phyloP scores from a whole-genome alignment of 2,329 filamentous ascomycete genomes.

The Thielaviopsis punctulata region DNA sequence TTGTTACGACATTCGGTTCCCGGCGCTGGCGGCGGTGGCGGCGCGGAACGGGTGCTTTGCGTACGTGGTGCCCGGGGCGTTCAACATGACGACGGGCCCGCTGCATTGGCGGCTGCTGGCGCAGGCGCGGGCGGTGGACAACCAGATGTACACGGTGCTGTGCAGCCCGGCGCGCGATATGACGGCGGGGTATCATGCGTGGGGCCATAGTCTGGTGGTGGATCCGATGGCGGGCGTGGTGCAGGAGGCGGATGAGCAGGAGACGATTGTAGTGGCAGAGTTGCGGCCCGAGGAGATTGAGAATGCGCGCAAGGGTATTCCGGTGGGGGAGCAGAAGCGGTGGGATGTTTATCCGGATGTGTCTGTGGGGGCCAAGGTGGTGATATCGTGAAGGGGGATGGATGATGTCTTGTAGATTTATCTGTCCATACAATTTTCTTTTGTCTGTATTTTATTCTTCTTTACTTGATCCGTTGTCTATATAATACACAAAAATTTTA shows the following conservation, averaged over 20 bases:
- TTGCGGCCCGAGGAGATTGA: slow-evolving; percentile 51
- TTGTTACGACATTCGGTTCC: slow-evolving; percentile 96
- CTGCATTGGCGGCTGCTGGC: slow-evolving; percentile 81
- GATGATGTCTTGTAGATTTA: neutral
- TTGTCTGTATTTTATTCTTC: slow-evolving; percentile 1
- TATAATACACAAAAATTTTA: slow-evolving; percentile 19
- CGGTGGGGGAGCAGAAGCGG: slow-evolving; percentile 64
- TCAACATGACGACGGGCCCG: slow-evolving; percentile 84
- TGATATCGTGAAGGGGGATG: slow-evolving; percentile 1
- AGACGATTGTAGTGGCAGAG: slow-evolving; percentile 59
- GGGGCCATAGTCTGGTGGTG: slow-evolving; percentile 76
- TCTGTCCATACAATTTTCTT: neutral
- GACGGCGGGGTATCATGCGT: slow-evolving; percentile 67
- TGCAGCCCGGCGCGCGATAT: slow-evolving; percentile 80
- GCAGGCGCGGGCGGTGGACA: slow-evolving; percentile 73
- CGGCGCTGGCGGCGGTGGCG: slow-evolving; percentile 78
- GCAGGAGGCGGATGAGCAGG: slow-evolving; percentile 58
- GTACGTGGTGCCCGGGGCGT: slow-evolving; percentile 87
- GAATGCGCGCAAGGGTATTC: slow-evolving; percentile 66
- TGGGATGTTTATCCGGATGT: slow-evolving; percentile 96
- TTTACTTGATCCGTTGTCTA: neutral
- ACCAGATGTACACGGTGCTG: slow-evolving; percentile 83
- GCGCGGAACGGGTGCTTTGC: slow-evolving; percentile 75
- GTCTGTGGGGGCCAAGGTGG: slow-evolving; percentile 7
- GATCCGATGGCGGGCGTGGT: slow-evolving; percentile 79